Evolutionary conservation across 2,329 filamentous ascomycete genomes (phyloP), one percentile per base, ranked within the genome.

Genomic region (Xylaria sp.): DNA sequence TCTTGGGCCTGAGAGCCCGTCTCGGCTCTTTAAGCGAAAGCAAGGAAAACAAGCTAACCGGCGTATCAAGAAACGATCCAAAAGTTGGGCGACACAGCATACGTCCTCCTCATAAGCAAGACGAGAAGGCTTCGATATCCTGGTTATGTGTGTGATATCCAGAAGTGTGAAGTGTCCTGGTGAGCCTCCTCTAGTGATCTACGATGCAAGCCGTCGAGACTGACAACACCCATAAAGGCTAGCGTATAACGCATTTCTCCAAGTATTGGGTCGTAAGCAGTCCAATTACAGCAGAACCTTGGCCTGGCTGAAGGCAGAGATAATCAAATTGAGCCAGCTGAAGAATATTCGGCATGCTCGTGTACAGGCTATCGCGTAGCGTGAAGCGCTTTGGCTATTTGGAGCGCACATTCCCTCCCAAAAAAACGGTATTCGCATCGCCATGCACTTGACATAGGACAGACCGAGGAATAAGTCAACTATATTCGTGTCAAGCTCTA

Each of bases 191-290:
- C 42, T 57, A 33, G 14, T 12, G 19, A 33, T 50, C 7, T 8
- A 19, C 2, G 14, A 14, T 15, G 45, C 35, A 17, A 43, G 2
- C 15, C 17, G 21, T 21, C n/a, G 17, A 56, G 12, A 40, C 61
- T 71, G 42, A 71, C 43, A 61, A 28, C 33, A 62, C 28, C 23
- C 19, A 65, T 25, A 2, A n/a, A 91, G 89, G 80, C 79, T 94
- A 62, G 89, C 88, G 0, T 87, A 88, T 54, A 81, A 81, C 28
- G 92, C 92, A 4, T 96, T 96, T 71, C 75, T 80, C 47, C 78
- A 82, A 54, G 88, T 95, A 28, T 80, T 97, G 70, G 74, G 76
- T 50, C 84, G 82, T 69, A 92, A 90, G 74, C 93, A 96, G 81
- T 89, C 89, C 35, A 84, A 82, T 57, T 92, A 92, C 75, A 72